These are phyloP conservation scores for Xylaria sp. DNA, from an alignment of 2,329 filamentous ascomycete species.

Conservation along the genomic window DNA sequence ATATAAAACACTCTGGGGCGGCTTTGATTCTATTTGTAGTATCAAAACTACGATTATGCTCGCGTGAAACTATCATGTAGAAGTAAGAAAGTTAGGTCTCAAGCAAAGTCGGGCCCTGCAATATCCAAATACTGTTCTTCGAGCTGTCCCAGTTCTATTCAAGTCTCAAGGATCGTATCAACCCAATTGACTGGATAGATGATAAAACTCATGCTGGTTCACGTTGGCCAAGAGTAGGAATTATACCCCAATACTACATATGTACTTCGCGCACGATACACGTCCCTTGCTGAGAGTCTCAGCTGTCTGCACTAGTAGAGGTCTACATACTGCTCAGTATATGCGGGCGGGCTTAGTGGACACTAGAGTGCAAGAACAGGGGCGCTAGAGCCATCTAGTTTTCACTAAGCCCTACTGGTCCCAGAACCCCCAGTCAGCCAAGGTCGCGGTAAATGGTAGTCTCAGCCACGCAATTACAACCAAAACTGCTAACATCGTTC, in stretches of 20 bases:
- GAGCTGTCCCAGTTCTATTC: neutral
- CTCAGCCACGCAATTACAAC: conserved; percentile 25
- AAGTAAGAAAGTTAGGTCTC: conserved; percentile 10
- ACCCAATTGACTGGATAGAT: neutral
- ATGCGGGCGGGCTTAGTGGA: neutral
- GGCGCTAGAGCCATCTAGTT: conserved; percentile 3
- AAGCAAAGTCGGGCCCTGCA: neutral
- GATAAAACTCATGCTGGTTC: neutral
- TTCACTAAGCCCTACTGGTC: conserved; percentile 18
- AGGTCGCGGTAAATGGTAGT: conserved; percentile 29
- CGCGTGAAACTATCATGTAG: conserved; percentile 9
- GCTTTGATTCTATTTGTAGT: conserved; percentile 18
- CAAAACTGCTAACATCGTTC: neutral
- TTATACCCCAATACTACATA: no score
- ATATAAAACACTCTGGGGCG: conserved; percentile 10
- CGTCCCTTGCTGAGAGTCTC: no score
- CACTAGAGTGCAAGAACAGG: neutral
- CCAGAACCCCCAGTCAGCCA: conserved; percentile 25
- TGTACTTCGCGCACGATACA: neutral
- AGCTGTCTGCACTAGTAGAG: no score
- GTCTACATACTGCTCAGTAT: neutral
- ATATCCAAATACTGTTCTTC: neutral
- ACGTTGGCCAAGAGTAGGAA: no score
- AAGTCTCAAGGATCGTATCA: neutral
- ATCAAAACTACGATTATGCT: conserved; percentile 8